Conservation (phyloP, 1,284 basidiomycete genomes). For the Pyrrhoderma noxium region DNA sequence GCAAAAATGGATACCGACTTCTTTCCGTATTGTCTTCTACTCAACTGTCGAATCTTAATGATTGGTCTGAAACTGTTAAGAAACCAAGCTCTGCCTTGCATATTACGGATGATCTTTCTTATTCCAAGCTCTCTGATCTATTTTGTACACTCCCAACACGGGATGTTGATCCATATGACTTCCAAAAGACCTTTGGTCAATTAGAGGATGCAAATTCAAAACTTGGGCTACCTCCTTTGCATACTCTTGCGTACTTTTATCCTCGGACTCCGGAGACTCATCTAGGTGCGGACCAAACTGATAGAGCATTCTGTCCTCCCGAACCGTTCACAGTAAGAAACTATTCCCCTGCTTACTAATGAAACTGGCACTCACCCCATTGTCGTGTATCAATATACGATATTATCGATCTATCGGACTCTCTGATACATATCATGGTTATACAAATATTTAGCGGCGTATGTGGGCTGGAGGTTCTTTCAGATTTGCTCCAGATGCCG, state of each 20-base stretch:
- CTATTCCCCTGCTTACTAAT: too few species aligned
- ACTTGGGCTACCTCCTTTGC: conserved; percentile 21
- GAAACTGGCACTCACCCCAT: too few species aligned
- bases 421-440: too few species aligned
- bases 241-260: conserved; percentile 74
- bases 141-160: conserved; percentile 16
- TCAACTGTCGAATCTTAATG: too few species aligned
- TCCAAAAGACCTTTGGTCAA: not conserved
- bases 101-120: conserved; percentile 5
- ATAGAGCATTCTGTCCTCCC: conserved; percentile 64
- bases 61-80: too few species aligned
- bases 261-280: conserved; percentile 49
- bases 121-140: conserved; percentile 14
- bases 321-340: conserved; percentile 53
- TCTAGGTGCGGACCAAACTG: conserved; percentile 66
- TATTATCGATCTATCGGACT: too few species aligned
- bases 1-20: too few species aligned
- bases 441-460: conserved; percentile 32
- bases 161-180: not conserved
- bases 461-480: conserved; percentile 84
- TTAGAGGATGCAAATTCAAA: too few species aligned
- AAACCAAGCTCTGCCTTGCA: too few species aligned
- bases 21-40: too few species aligned
- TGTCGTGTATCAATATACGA: too few species aligned
- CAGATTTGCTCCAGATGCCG: not conserved